Evolutionary conservation across 768 basidiomycete species (phyloP), one percentile per base, ranked within the genome.

Genomic region (Auriscalpium orientale): DNA sequence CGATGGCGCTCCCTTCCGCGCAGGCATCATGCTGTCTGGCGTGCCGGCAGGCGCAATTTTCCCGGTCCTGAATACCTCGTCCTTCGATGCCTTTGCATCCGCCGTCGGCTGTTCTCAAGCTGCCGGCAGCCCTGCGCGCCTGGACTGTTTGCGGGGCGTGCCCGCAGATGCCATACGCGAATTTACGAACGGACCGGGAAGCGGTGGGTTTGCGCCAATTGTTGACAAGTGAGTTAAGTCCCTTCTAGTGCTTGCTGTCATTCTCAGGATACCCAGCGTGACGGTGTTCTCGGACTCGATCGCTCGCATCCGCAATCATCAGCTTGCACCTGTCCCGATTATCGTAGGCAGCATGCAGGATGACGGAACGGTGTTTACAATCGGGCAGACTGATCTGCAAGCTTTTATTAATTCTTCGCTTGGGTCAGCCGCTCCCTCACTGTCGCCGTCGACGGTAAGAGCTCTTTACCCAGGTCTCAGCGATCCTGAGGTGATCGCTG

Each of bases 71-170:
- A 38, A 55, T 35, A 55, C 37, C 22, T 28, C 46, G 28, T 43
- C 21, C n/a, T 58, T 58, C 48, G 36, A 58, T 9, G 48, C 40
- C 15, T 50, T 58, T 28, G 40, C 57, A 8, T 35, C 43, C 3
- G 53, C 57, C 6, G 11, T 58, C 16, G 60, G 60, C 21, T 68
- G 67, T 44, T 48, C 16, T 1, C 56, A 65, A 34, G 2, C 54
- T 4, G 57, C 65, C 11, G 67, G 67, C 13, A 40, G 38, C 38
- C 5, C 60, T 1, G 36, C n/a, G 44, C 55, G 67, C 12, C 51
- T 67, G 7, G 36, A 61, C 15, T 68, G 67, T 54, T 57, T 68
- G 9, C 65, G 61, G 28, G 28, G 49, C 12, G 57, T 68, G 9
- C 57, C 67, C 9, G 62, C 65, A 4, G 13, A 46, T 11, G 46